phyloP scores from a whole-genome alignment of 2,329 filamentous ascomycete species.

The Xylaria sp. region DNA sequence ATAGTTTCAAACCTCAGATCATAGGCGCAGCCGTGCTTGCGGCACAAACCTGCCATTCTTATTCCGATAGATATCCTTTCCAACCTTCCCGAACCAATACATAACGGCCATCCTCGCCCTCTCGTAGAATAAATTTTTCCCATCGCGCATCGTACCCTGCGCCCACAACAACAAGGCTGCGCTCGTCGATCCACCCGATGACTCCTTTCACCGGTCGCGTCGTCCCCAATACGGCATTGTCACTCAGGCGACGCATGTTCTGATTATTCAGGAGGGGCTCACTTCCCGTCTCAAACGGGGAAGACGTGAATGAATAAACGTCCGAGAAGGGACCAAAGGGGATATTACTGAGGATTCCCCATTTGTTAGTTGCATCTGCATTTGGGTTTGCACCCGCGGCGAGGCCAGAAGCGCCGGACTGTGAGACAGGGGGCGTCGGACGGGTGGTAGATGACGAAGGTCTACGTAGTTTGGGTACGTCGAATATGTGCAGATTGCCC shows the following conservation, averaged over 20 bases:
- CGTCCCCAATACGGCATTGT: slow-evolving; percentile 53
- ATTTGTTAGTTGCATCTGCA: slow-evolving; percentile 70
- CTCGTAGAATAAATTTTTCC: slow-evolving; percentile 82
- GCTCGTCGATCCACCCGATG: slow-evolving; percentile 81
- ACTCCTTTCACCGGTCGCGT: slow-evolving; percentile 77
- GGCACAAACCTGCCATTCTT: slow-evolving; percentile 6
- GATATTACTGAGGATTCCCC: slow-evolving; percentile 83
- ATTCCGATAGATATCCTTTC: slow-evolving; percentile 71
- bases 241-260: slow-evolving; percentile 33
- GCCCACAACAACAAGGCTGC: slow-evolving; percentile 76
- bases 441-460: slow-evolving; percentile 27
- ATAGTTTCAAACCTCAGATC: slow-evolving; percentile 2
- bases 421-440: slow-evolving; percentile 27
- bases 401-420: slow-evolving; percentile 20
- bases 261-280: slow-evolving; percentile 61
- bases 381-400: slow-evolving; percentile 37
- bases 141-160: slow-evolving; percentile 81
- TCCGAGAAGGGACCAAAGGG: slow-evolving; percentile 92
- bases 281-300: slow-evolving; percentile 82
- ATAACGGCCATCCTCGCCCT: slow-evolving; percentile 70
- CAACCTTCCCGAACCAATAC: slow-evolving; percentile 75
- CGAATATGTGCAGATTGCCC: slow-evolving; percentile 92
- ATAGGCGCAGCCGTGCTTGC: background rate
- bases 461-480: slow-evolving; percentile 68
- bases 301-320: slow-evolving; percentile 81